A percentile compares a stretch with the other conserved stretches of the same genome.
These are phyloP conservation scores for Clitopilus hobsonii DNA, from an alignment of 768 basidiomycete genomes.

Conservation along the genomic window DNA sequence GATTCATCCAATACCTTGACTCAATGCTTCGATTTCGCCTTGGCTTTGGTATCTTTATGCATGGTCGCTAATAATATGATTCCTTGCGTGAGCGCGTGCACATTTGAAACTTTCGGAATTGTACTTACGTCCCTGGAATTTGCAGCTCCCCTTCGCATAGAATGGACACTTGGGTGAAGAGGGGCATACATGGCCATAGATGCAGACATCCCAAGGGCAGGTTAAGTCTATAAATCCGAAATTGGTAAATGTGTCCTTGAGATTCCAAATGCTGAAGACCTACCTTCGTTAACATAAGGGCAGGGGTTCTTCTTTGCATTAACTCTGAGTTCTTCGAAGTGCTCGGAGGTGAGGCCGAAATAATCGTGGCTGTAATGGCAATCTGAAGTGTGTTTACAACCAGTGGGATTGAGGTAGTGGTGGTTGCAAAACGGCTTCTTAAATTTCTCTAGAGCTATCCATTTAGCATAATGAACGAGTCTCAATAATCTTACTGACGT, in stretches of 20 bases:
- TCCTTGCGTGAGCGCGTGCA: background rate
- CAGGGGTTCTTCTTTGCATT: background rate
- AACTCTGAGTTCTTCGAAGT: background rate
- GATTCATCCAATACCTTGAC: background rate
- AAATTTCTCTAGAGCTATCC: background rate
- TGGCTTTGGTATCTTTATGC: background rate
- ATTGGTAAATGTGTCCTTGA: too few species aligned
- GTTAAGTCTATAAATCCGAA: conserved; percentile 35
- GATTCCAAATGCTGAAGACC: conserved; percentile 4
- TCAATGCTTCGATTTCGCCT: background rate
- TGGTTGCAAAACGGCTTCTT: background rate
- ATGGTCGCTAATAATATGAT: too few species aligned
- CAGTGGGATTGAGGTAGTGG: background rate
- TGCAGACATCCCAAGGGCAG: conserved; percentile 58
- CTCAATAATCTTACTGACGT: background rate
- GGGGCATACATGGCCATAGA: conserved; percentile 50
- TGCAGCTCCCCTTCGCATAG: conserved; percentile 39
- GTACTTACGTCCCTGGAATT: background rate
- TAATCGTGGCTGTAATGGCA: background rate
- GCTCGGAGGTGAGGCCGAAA: background rate
- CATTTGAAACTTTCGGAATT: background rate
- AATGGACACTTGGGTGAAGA: conserved; percentile 36
- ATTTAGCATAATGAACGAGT: background rate
- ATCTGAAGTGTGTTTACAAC: background rate
- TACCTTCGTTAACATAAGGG: background rate